Evolutionary conservation across 441 rosid genomes (phyloP), one percentile per base, ranked within the genome.

Genomic region (Macaranga tanarius): DNA sequence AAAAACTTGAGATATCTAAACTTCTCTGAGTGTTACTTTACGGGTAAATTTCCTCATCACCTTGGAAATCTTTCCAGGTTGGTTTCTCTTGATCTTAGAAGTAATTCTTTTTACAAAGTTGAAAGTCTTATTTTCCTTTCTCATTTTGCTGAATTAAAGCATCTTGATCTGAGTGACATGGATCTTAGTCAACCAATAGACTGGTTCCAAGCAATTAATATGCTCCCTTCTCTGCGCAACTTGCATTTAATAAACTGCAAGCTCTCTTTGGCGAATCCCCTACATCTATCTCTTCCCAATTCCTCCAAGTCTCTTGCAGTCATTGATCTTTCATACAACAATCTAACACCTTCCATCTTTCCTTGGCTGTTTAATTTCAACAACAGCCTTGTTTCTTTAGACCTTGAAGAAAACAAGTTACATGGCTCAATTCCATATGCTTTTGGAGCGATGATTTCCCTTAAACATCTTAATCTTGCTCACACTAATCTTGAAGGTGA

Each of bases 31-130:
- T 51, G 51, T 7, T 0, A 1, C 7, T 50, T 65, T n/a, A 6
- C 25, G 0, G 65, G 71, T 7, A 28, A 28, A 17, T 42, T 56
- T 45, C 28, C 56, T 42, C 6, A 13, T 56, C 70, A 65, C 19
- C n/a, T 73, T 45, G 55, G 28, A 22, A 73, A 64, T 15, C 64
- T 65, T 23, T 40, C 64, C 12, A 55, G 70, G 13, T 57, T 73
- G 69, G 50, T 45, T 42, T 13, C 52, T n/a, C 70, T 73, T 44
- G 58, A 65, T 28, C 70, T 73, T 19, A 65, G 64, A 6, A 11
- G 13, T 16, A 73, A 45, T 48, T n/a, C 5, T 3, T 38, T 40
- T 62, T 17, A 15, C 15, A 13, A 63, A 11, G 56, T 66, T 65
- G 47, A 55, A 15, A 25, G 50, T 42, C 71, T 73, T 22, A 7